Base-by-base conservation (phyloP, 2,329 filamentous ascomycete species). In the Colletotrichum sp. region DNA sequence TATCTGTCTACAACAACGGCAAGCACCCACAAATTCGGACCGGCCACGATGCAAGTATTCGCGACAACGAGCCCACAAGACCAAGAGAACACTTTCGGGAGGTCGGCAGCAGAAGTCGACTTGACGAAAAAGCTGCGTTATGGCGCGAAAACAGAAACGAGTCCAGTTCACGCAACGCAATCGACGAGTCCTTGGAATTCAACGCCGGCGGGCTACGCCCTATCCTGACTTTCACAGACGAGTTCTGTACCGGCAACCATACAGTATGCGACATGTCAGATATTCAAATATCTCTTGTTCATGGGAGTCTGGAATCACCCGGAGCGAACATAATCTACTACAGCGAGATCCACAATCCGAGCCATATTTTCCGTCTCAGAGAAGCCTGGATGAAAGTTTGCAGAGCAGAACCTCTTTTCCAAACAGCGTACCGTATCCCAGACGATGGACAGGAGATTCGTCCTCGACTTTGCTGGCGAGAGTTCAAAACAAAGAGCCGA, bases 371-470 rank as follows among this genome's bases (percentile, higher is more conserved):
- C 13, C 57, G 15, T 3, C 44, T 82, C n/a, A 81, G 79, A 64
- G 63, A 76, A 13, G 82, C 81, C 6, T 83, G 82, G 82, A 71
- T 75, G 55, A 69, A 71, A 2, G 80, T 82, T 15, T 71, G 80
- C 32, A 71, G 78, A 22, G 68, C 68, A 9, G 82, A 83, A 73
- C 77, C 81, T 2, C 80, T 82, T 4, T 83, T 67, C 34, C 9
- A n/a, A 11, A 25, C 27, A 12, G 52, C 39, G n/a, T 67, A 67
- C 39, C 44, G 44, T 12, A 67, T 11, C 16, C 64, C 64, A 22
- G 44, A 67, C 30, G 64, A 55, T n/a, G 19, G n/a, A 29, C 27
- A 55, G 12, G 15, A 32, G 39, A 67, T 67, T 12, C 16, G 29
- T 6, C 29, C 27, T 32, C 25, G 44, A 34, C 39, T 67, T 27